These are phyloP conservation scores for Metarhizium sp. DNA, from an alignment of 2,329 filamentous ascomycete species.

Conservation along the genomic window DNA sequence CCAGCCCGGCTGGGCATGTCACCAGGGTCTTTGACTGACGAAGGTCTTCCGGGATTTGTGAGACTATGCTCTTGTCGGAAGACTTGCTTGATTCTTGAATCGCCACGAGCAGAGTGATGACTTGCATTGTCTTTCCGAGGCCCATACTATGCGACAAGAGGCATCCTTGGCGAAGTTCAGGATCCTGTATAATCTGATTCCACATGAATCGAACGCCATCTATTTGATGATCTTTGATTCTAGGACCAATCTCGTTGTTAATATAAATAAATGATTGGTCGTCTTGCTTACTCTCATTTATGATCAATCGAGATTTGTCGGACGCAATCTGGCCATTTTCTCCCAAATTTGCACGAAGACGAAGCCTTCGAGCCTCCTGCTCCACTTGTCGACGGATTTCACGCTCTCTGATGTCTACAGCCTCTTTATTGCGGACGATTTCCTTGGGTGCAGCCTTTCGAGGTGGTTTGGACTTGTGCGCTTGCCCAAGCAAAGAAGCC, in stretches of 20 bases:
- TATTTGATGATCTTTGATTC: conserved; percentile 73
- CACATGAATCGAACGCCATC: conserved; percentile 80
- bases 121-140: conserved; percentile 85
- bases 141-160: conserved; percentile 87
- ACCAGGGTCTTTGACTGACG: conserved; percentile 57
- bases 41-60: conserved; percentile 61
- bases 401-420: conserved; percentile 43
- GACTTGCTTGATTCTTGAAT: conserved; percentile 59
- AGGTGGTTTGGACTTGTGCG: conserved; percentile 6
- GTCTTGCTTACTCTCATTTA: conserved; percentile 58
- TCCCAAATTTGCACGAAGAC: conserved; percentile 36
- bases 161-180: conserved; percentile 57
- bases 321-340: conserved; percentile 30
- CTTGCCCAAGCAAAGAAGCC: neutral
- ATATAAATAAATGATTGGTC: conserved; percentile 55
- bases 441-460: conserved; percentile 17
- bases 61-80: conserved; percentile 40
- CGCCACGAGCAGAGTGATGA: conserved; percentile 72
- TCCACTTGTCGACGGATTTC: conserved; percentile 44
- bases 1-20: conserved; percentile 63
- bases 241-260: conserved; percentile 49
- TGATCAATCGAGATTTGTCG: conserved; percentile 44
- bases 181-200: conserved; percentile 64
- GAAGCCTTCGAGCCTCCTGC: conserved; percentile 42
- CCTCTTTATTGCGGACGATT: conserved; percentile 25